Base-by-base conservation (phyloP, 1,284 basidiomycete species). In the Porphyrellus sp. region DNA sequence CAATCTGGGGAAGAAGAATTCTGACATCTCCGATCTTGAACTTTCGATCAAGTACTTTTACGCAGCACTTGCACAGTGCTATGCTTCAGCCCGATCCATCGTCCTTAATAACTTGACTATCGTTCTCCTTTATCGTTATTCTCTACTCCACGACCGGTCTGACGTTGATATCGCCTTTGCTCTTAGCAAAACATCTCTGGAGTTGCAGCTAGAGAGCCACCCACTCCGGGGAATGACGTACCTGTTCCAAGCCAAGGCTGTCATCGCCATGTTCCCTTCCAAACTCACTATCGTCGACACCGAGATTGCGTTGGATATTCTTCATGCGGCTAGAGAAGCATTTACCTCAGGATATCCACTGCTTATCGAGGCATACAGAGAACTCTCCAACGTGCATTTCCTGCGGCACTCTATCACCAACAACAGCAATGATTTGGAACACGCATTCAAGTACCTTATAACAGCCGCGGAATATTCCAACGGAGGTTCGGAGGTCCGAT, bases 151-250 rank as follows among this genome's bases (percentile, higher is more conserved):
- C 4, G 41, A 59, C 5, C 28, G 24, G 4, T 39, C 43, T 31
- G 57, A 63, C 25, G 18, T 52, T 5, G 57, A 62, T 3, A 9
- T 47, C 8, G 59, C 63, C 13, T 59, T 54, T 25, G 43, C 41
- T 8, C 34, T 57, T 23, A 47, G 40, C 40, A 54, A 51, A 44
- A 37, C 23, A 3, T 52, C 63, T 7, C 38, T 64, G n/a, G 47
- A 53, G 18, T 27, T 62, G 20, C 53, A 49, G 7, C 28, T 49
- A 39, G 49, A 50, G 31, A 34, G 45, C 8, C 52, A 57, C 27
- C 37, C 46, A 4, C 15, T 18, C 13, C 54, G 57, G 1, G 54
- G 46, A 21, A 23, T 37, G 18, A 46, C 51, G 1, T 55, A 59
- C n/a, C 8, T 62, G 18, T 16, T 56, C 9, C 56, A 59, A 39